These are phyloP conservation scores for Globisporangium solare DNA, from an alignment of 352 stramenopile species.

Conservation along the genomic window DNA sequence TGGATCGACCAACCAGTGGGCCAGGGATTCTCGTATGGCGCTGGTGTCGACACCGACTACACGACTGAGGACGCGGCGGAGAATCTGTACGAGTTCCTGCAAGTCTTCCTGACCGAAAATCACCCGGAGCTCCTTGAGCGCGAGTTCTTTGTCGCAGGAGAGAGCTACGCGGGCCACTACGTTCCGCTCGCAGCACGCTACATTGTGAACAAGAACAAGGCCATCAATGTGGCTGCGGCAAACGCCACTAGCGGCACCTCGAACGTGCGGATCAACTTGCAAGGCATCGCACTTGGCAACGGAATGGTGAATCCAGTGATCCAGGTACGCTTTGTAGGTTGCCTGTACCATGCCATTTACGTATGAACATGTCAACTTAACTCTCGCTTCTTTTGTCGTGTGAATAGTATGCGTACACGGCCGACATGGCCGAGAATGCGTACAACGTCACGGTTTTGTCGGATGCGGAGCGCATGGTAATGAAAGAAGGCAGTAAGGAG, in stretches of 20 bases:
- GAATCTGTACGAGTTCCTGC: slow-evolving; percentile 43
- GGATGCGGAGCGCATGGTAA: slow-evolving; percentile 21
- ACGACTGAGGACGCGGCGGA: slow-evolving; percentile 28
- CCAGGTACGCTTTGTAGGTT: slow-evolving; percentile 15
- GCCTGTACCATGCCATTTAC: not conserved
- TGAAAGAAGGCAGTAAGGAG: slow-evolving; percentile 28
- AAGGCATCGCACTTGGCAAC: slow-evolving; percentile 54
- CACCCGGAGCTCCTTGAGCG: slow-evolving; percentile 39
- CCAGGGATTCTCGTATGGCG: slow-evolving; percentile 45
- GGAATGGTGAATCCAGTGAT: slow-evolving; percentile 37
- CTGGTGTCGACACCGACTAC: slow-evolving; percentile 19
- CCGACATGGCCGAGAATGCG: slow-evolving; percentile 51
- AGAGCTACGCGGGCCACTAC: slow-evolving; percentile 57
- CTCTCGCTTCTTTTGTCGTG: not conserved
- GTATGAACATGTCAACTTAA: not conserved
- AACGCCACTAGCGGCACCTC: not conserved
- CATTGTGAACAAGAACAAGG: slow-evolving; percentile 39
- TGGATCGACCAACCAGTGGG: slow-evolving; percentile 52
- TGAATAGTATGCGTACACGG: slow-evolving; percentile 30
- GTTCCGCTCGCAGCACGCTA: slow-evolving; percentile 48
- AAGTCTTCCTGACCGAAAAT: slow-evolving; percentile 33
- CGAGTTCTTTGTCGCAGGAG: slow-evolving; percentile 43
- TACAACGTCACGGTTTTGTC: slow-evolving; percentile 48
- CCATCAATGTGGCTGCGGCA: not conserved
- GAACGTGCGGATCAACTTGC: slow-evolving; percentile 27